Evolutionary conservation across 1,139 yeast genomes (phyloP), one percentile per base, ranked within the genome.

Genomic region (Diutina ranongensis): DNA sequence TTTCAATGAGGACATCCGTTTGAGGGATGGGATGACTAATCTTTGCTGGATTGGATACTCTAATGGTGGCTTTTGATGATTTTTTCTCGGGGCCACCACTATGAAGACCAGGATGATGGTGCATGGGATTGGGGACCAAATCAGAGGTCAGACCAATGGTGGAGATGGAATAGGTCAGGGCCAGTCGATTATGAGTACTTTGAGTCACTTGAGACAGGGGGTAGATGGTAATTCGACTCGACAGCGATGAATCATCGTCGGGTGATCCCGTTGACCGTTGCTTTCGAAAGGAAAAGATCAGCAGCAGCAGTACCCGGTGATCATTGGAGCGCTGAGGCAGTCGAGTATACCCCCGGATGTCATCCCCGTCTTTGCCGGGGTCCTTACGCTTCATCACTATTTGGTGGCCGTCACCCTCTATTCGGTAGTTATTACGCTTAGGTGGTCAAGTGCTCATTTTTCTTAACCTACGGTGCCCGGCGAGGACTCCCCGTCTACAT

Each of bases 221-320:
- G n/a, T 35, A 20, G 28, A 35, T 8, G 16, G 28, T 12, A n/a
- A 21, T 20, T 25, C 28, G 28, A 10, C 10, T 25, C 9, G 28
- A 25, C n/a, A n/a, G n/a, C n/a, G n/a, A n/a, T 27, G 31, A 27
- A 10, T 21, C 40, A 28, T 35, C 40, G 40, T 20, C 15, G 18
- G 40, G 21, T n/a, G n/a, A n/a, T n/a, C n/a, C 28, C 28, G 28
- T 10, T 18, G n/a, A 22, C 27, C 51, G 51, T 46, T 49, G 49
- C 53, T 65, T 67, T 45, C 68, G 57, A 45, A 67, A 54, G 51
- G 69, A 62, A 52, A 70, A 70, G 19, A 70, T 62, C 22, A 72
- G 65, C 35, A 68, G 61, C n/a, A 70, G 58, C 28, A 70, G 62
- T 48, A 62, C 61, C 46, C 72, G 55, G 50, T 59, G 56, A 48